Base-by-base conservation (phyloP, 2,329 filamentous ascomycete genomes). In the Colletotrichum sp. region DNA sequence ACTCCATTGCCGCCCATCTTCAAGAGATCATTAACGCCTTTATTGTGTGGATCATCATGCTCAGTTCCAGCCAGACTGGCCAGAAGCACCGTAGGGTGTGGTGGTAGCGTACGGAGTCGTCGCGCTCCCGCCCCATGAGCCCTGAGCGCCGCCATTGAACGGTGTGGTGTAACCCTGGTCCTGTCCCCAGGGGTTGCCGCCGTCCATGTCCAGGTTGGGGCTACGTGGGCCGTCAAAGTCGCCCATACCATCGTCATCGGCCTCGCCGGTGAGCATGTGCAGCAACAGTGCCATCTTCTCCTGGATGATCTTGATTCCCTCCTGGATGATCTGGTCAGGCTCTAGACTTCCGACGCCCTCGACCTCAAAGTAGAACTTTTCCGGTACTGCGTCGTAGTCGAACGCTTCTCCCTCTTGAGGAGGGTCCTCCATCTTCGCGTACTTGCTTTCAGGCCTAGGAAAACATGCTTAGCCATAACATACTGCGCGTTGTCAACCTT, bases 351-450 rank as follows among this genome's bases (percentile, higher is more conserved):
- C 97, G 47, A 94, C 93, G 61, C 94, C 93, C 84, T 99, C 97
- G 61, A 99, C 93, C 80, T 98, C 95, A 80, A 96, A 94, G 87
- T 98, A 99, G 87, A 98, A 99, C 77, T 91, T 91, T 75, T 88
- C 89, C 7, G 97, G 96, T 27, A 93, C 90, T 12, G 95, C 96
- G 79, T 98, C 93, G 84, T 95, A 98, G 85, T 98, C 93, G 83
- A 98, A 98, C 1, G 92, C 90, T 79, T 97, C 94, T 78, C 95
- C 95, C 77, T 97, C 94, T 77, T 94, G 91, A 0, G 92, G 90
- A 11, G 94, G 92, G 65, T 95, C 93, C 82, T 97, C 95, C 89
- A 93, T 94, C 55, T 91, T 90, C 27, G 93, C 92, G 79, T 96
- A 96, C 84, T 93, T 92, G 81, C 90, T 95, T 85, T 93, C 93